These are phyloP conservation scores for Fusarium sp. DNA, from an alignment of 2,329 filamentous ascomycete species.

Conservation along the genomic window DNA sequence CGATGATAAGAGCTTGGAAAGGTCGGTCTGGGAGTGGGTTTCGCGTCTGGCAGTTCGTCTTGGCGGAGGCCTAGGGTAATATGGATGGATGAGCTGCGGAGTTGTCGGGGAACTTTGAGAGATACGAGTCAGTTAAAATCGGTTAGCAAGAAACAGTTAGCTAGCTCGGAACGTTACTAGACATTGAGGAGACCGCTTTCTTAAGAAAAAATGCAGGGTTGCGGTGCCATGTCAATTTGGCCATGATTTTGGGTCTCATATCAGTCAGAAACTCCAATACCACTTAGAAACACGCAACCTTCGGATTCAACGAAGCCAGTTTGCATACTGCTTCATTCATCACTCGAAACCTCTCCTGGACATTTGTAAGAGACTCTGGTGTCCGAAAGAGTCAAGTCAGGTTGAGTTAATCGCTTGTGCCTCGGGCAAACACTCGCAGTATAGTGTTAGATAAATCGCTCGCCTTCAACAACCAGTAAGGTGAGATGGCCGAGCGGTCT, in stretches of 20 bases:
- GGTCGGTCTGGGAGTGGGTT: neutral
- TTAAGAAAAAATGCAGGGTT: neutral
- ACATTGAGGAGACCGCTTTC: rapidly evolving
- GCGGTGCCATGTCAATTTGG: neutral
- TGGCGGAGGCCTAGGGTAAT: neutral
- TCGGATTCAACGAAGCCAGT: neutral
- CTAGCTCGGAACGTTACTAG: neutral
- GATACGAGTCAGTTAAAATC: neutral
- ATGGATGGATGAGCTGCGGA: neutral
- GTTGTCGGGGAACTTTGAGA: neutral
- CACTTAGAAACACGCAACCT: neutral
- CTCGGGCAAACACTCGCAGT: rapidly evolving
- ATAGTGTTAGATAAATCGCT: neutral
- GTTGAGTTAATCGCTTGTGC: neutral
- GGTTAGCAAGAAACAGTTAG: neutral
- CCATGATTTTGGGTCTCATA: neutral
- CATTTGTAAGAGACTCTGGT: neutral
- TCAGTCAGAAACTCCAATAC: neutral
- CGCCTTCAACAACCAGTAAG: neutral
- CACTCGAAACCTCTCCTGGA: neutral
- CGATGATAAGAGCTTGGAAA: neutral
- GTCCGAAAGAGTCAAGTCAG: neutral
- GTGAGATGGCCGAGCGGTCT: conserved; percentile 15
- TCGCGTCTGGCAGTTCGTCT: neutral
- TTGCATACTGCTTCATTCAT: neutral